These are phyloP conservation scores for Dioscorea cayenensis DNA, from an alignment of 116 monocot genomes.

Conservation along the genomic window DNA sequence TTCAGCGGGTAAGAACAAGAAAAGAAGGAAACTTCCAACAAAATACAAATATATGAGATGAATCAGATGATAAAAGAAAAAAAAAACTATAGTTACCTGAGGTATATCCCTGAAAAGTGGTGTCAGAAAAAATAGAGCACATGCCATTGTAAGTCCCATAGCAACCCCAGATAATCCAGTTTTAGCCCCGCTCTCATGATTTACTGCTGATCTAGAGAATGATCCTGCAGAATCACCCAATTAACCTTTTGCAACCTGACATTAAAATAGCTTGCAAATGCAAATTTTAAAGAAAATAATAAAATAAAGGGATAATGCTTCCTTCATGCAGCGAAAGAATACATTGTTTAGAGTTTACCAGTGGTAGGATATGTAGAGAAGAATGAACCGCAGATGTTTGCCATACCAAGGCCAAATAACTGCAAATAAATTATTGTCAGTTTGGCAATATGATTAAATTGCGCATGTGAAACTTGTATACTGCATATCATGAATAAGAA, in stretches of 20 bases:
- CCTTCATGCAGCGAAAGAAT: background rate
- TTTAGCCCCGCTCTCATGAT: slow-evolving; percentile 94
- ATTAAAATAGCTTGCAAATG: background rate
- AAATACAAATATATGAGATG: background rate
- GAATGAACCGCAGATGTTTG: slow-evolving; percentile 93
- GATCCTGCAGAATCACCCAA: slow-evolving; percentile 51
- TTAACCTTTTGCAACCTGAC: background rate
- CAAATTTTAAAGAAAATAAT: background rate
- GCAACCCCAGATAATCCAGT: slow-evolving; percentile 86
- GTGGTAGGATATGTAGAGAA: slow-evolving; percentile 91
- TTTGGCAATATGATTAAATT: too few relatives aligned
- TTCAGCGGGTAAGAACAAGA: background rate
- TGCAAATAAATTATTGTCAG: slow-evolving; percentile 10
- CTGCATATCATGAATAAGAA: too few relatives aligned
- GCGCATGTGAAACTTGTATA: too few relatives aligned
- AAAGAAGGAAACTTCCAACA: background rate
- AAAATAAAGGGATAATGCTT: background rate
- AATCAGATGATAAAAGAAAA: too few relatives aligned
- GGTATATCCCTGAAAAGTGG: slow-evolving; percentile 89
- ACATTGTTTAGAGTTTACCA: slow-evolving; percentile 25
- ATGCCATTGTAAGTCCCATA: slow-evolving; percentile 81
- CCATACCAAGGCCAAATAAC: slow-evolving; percentile 94
- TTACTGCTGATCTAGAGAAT: slow-evolving; percentile 98
- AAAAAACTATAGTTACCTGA: slow-evolving; percentile 39
- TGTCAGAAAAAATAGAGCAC: slow-evolving; percentile 88